phyloP scores from a whole-genome alignment of 164 flowering plant species.

The Malania oleifera region DNA sequence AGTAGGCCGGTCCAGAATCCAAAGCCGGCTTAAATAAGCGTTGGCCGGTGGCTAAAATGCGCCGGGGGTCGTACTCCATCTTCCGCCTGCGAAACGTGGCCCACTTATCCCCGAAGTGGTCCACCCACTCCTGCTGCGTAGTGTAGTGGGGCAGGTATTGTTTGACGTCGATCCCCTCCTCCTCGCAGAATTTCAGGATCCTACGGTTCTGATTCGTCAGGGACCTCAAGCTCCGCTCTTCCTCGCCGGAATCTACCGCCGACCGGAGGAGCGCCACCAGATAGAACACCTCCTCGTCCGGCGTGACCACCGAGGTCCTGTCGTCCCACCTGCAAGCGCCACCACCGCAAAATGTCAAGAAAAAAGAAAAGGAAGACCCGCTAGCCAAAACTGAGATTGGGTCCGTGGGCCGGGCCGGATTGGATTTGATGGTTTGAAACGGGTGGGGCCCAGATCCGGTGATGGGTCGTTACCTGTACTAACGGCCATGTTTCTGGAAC shows the following conservation, averaged over 20 bases:
- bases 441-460: not conserved
- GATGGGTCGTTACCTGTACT: conserved; percentile 17
- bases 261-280: conserved; percentile 77
- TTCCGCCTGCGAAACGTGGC: conserved; percentile 42
- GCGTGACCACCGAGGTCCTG: conserved; percentile 72
- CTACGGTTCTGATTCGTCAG: conserved; percentile 62
- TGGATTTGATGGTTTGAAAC: conserved; percentile 14
- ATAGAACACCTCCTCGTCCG: conserved; percentile 88
- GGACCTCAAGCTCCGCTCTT: conserved; percentile 43
- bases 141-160: conserved; percentile 78
- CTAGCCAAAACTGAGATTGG: too few species aligned
- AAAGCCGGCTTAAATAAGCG: conserved; percentile 49
- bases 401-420: conserved; percentile 1
- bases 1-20: conserved; percentile 9
- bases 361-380: too few species aligned
- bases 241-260: conserved; percentile 60
- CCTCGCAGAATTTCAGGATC: conserved; percentile 61
- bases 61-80: conserved; percentile 61
- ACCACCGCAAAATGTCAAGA: too few species aligned
- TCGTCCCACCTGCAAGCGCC: conserved; percentile 67
- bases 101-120: conserved; percentile 86
- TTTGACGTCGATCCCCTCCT: conserved; percentile 50
- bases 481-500: conserved; percentile 21
- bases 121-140: conserved; percentile 58
- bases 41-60: conserved; percentile 82